These are phyloP conservation scores for Nicotiana otophora DNA, from an alignment of 257 asterid species.

Conservation along the genomic window DNA sequence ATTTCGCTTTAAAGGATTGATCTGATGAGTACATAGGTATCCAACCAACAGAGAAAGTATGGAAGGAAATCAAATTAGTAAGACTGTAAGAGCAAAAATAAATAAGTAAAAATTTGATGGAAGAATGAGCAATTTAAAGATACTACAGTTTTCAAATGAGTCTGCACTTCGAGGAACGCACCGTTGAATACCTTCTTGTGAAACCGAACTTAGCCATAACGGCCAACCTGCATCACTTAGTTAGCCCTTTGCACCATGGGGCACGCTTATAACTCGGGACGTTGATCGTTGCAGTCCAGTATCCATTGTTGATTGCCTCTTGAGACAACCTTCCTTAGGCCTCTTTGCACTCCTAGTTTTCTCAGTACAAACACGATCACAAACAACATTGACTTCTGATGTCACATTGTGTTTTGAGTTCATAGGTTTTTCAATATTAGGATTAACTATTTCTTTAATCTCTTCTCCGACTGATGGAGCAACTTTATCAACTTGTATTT, in stretches of 20 bases:
- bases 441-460: conserved; percentile 8
- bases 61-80: no score
- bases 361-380: conserved; percentile 22
- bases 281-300: conserved; percentile 29
- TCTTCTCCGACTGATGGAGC: conserved; percentile 18
- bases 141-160: conserved; percentile 51
- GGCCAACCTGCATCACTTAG: conserved; percentile 88
- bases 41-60: no score
- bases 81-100: no score
- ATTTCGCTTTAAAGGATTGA: no score
- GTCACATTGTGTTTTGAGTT: not conserved
- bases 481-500: conserved; percentile 11
- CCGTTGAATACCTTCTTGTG: conserved; percentile 80
- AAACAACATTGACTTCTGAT: not conserved
- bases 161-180: conserved; percentile 80
- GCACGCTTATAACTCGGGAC: conserved; percentile 41
- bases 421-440: conserved; percentile 10
- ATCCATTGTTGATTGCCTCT: conserved; percentile 50
- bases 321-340: conserved; percentile 45
- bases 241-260: conserved; percentile 48
- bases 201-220: conserved; percentile 79
- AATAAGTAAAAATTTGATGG: not conserved
- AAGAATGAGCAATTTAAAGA: not conserved
- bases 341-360: conserved; percentile 50
- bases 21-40: no score